Conservation (phyloP, 257 asterid genomes). For the Nicotiana sylvestris region DNA sequence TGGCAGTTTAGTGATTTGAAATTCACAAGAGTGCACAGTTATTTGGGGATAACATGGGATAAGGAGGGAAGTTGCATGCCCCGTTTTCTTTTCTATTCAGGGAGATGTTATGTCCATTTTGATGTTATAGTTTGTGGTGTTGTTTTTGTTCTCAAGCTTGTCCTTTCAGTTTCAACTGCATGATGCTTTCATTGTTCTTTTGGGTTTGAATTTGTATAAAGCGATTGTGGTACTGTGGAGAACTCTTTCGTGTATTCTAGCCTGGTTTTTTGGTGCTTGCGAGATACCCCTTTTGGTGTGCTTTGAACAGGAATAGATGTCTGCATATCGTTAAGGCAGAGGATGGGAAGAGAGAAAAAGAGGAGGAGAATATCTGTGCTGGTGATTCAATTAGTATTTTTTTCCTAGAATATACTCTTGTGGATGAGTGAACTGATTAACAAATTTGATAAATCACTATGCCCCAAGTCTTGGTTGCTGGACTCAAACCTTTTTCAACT, state of each 20-base stretch:
- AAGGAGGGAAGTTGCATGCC: background rate
- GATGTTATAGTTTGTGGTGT: slow-evolving; percentile 2
- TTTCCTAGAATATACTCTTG: background rate
- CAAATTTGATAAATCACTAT: too few relatives aligned
- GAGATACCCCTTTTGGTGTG: background rate
- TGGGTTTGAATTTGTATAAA: background rate
- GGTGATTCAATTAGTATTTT: background rate
- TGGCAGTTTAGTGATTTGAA: slow-evolving; percentile 4
- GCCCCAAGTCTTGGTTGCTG: background rate
- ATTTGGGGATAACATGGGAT: slow-evolving; percentile 2
- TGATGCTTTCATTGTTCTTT: background rate
- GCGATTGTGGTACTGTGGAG: background rate
- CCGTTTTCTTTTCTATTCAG: background rate
- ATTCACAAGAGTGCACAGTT: background rate
- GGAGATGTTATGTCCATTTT: background rate
- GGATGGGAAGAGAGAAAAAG: background rate
- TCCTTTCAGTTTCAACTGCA: background rate
- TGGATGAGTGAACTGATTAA: background rate
- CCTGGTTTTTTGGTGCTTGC: background rate
- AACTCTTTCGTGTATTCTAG: background rate
- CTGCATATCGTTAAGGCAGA: background rate
- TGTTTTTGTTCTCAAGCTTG: slow-evolving; percentile 1
- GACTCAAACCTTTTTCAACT: background rate
- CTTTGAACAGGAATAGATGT: background rate
- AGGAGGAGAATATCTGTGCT: background rate